Percentiles rank a stretch among this genome's conserved stretches.
Conservation (phyloP, 2,329 filamentous ascomycete species). For the Trichophyton equinum region DNA sequence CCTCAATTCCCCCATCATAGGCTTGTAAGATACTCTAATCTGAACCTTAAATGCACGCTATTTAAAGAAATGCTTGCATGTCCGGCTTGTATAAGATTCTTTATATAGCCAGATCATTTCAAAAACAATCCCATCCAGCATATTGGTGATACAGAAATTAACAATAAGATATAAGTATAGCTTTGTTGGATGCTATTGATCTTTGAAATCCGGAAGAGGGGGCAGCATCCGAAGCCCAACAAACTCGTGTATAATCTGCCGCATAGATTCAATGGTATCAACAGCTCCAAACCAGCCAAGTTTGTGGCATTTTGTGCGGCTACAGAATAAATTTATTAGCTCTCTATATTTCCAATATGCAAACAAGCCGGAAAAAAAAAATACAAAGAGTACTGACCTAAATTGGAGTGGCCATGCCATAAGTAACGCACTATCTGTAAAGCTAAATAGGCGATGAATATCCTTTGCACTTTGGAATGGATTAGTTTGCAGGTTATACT, state of each 20-base stretch:
- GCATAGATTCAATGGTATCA: constrained; percentile 34
- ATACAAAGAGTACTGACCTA: constrained; percentile 15
- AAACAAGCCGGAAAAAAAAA: not conserved
- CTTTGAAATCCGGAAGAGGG: constrained; percentile 8
- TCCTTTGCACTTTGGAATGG: constrained; percentile 28
- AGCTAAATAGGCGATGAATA: constrained; percentile 35
- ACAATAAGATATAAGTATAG: not conserved
- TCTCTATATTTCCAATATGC: not conserved
- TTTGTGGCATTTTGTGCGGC: constrained; percentile 36
- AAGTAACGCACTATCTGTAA: constrained; percentile 32
- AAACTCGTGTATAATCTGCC: constrained; percentile 32
- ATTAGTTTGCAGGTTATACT: constrained; percentile 31
- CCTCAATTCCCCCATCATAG: too few species aligned
- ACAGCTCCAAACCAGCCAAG: constrained; percentile 38
- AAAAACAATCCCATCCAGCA: not conserved
- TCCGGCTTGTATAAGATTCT: not conserved
- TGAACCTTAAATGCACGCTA: too few species aligned
- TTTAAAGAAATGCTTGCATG: not conserved
- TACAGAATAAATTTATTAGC: constrained; percentile 7
- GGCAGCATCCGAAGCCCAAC: constrained; percentile 34
- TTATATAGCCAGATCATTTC: not conserved
- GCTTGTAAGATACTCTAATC: too few species aligned
- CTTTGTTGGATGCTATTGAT: not conserved
- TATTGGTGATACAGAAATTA: not conserved
- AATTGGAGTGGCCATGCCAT: constrained; percentile 20